Base-by-base conservation (phyloP, 352 stramenopile species). In the Aphanomyces astaci region DNA sequence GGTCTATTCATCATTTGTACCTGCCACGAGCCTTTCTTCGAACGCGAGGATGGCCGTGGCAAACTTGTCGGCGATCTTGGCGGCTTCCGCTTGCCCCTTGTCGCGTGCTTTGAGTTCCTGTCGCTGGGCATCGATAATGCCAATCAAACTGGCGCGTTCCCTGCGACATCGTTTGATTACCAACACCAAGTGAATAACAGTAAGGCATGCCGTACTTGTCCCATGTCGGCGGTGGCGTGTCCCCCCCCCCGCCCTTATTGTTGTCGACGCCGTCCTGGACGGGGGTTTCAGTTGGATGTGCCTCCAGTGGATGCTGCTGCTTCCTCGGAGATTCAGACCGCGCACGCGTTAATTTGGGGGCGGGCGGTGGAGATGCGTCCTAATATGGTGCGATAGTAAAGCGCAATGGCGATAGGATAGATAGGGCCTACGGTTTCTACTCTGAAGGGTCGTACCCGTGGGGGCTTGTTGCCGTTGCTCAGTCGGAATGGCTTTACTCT, bases 41-140 rank as follows among this genome's bases (percentile, higher is more conserved):
- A 91, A 89, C 0, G 72, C 62, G 43, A 87, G 71, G 3, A 86
- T 78, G 15, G 83, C 76, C 0, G 63, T 59, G 17, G 81, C 75
- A 70, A 89, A 91, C 39, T 70, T 78, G 54, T 87, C 78, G 0
- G 82, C 82, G 19, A 87, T 73, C 0, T 75, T 75, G 15, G 76
- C 63, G 3, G 82, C 82, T 15, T 89, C 78, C 28, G 78, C 67
- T n/a, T 88, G 78, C 0, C 74, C 79, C 22, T 73, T 74, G 25
- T 84, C 80, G 11, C 84, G 80, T 13, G 75, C 52, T 51, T 80
- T 79, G 17, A 92, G 68, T 66, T 89, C 81, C 27, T 73, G 74
- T 36, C 75, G 78, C 63, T 92, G 81, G 2, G 78, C 70, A 9
- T 92, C 80, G 46, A 92, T 84, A 43, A 88, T 80, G 0, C 73